Evolutionary conservation across 2,329 filamentous ascomycete species (phyloP).

Genomic region (Verticillium zaregamsianum): DNA sequence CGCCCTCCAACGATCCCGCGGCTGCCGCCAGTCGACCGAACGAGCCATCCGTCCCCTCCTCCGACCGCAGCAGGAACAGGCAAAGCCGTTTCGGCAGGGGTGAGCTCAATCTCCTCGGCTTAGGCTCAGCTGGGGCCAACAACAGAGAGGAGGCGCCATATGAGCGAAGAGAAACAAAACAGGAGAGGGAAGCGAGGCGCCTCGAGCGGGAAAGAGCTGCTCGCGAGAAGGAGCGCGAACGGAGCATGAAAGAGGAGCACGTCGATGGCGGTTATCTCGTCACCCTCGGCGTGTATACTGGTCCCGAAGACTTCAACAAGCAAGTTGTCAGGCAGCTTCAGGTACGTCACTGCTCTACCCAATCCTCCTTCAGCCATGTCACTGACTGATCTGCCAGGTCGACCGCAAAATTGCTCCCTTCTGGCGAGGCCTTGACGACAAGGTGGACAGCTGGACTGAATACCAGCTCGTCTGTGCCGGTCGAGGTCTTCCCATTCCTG

Average conservation of each 20-base stretch:
- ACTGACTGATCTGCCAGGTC: slow-evolving; percentile 54
- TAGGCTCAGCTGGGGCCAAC: slow-evolving; percentile 30
- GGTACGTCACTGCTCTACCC: slow-evolving; percentile 42
- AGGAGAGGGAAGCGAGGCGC: slow-evolving; percentile 83
- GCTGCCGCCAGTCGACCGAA: slow-evolving; percentile 8
- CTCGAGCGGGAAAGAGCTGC: slow-evolving; percentile 75
- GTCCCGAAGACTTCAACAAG: slow-evolving; percentile 91
- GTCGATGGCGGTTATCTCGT: slow-evolving; percentile 94
- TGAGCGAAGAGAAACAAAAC: slow-evolving; percentile 78
- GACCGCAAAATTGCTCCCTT: slow-evolving; percentile 91
- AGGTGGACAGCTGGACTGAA: slow-evolving; percentile 85
- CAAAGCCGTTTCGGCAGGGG: slow-evolving; percentile 29
- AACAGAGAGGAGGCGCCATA: slow-evolving; percentile 39
- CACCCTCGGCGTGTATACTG: slow-evolving; percentile 89
- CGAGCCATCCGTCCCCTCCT: neutral
- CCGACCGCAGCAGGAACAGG: slow-evolving; percentile 5
- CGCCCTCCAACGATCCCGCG: slow-evolving; percentile 7
- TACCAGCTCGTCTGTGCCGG: slow-evolving; percentile 91
- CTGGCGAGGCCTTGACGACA: slow-evolving; percentile 90
- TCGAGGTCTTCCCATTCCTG: slow-evolving; percentile 76
- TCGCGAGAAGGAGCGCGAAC: slow-evolving; percentile 78
- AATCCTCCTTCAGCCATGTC: slow-evolving; percentile 4
- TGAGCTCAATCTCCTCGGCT: slow-evolving; percentile 43
- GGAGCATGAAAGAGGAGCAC: slow-evolving; percentile 85
- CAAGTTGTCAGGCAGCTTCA: slow-evolving; percentile 81